Percentiles rank a stretch among this genome's conserved stretches.
Conservation (phyloP, 345 rosid genomes). For the Citrus medica region DNA sequence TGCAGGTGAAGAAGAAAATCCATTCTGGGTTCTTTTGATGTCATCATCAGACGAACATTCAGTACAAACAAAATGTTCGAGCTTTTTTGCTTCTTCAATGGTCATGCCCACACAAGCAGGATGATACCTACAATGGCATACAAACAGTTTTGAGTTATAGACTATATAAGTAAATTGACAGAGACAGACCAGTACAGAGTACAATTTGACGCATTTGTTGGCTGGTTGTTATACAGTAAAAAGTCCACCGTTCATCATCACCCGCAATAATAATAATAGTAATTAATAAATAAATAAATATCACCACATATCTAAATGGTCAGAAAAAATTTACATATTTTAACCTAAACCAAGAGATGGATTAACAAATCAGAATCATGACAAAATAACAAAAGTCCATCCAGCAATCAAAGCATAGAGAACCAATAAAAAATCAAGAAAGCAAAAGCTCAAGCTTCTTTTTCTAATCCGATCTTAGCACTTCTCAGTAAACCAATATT, state of each 20-base stretch:
- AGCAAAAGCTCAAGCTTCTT: neutral
- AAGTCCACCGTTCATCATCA: neutral
- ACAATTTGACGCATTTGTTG: neutral
- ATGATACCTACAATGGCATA: constrained; percentile 61
- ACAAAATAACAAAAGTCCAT: neutral
- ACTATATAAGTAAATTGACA: neutral
- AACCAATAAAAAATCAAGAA: neutral
- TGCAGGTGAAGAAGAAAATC: constrained; percentile 47
- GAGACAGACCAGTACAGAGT: neutral
- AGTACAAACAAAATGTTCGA: constrained; percentile 68
- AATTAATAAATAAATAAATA: neutral
- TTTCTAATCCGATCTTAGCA: neutral
- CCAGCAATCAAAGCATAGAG: neutral
- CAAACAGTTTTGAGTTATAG: neutral
- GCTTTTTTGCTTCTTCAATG: constrained; percentile 71
- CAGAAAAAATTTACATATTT: neutral
- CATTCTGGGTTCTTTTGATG: constrained; percentile 61
- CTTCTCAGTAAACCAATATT: neutral
- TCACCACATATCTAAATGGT: neutral
- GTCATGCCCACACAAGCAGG: constrained; percentile 88
- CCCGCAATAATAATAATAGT: neutral
- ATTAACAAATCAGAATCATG: neutral
- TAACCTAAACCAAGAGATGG: neutral
- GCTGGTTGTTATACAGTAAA: neutral
- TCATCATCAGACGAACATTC: constrained; percentile 67